Conservation (phyloP, 1,139 yeast genomes). For the Suhomyces kunorum region DNA sequence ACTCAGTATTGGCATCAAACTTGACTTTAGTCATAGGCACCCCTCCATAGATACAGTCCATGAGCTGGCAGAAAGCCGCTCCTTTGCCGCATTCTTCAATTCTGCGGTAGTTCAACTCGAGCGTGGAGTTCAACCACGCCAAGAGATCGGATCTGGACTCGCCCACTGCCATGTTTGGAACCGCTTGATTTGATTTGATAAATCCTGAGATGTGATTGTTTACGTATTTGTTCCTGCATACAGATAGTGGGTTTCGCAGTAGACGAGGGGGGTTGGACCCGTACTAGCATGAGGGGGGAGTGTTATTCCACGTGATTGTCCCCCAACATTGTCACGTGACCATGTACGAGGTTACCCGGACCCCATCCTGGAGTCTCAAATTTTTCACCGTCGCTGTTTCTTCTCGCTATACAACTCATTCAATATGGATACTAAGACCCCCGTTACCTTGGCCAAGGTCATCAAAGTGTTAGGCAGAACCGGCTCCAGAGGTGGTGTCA, state of each 20-base stretch:
- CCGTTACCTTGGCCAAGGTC: slow-evolving; percentile 31
- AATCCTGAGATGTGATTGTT: slow-evolving; percentile 6
- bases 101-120: slow-evolving; percentile 65
- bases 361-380: background rate
- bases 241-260: background rate
- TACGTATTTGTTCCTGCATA: slow-evolving; percentile 8
- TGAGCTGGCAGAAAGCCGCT: slow-evolving; percentile 88
- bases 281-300: background rate
- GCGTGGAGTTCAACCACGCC: slow-evolving; percentile 77
- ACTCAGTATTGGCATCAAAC: slow-evolving; percentile 65
- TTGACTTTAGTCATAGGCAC: slow-evolving; percentile 76
- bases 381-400: slow-evolving; percentile 9
- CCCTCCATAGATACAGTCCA: slow-evolving; percentile 82
- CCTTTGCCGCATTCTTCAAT: slow-evolving; percentile 97
- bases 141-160: slow-evolving; percentile 83
- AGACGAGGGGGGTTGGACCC: background rate
- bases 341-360: slow-evolving; percentile 13
- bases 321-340: background rate
- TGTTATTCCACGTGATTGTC: background rate
- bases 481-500: slow-evolving; percentile 34
- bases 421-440: slow-evolving; percentile 29
- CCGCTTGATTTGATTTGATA: background rate
- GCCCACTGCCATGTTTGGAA: slow-evolving; percentile 40
- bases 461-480: slow-evolving; percentile 32
- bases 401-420: slow-evolving; percentile 1